phyloP scores from a whole-genome alignment of 2,329 filamentous ascomycete genomes.

The Metarhizium anisopliae region DNA sequence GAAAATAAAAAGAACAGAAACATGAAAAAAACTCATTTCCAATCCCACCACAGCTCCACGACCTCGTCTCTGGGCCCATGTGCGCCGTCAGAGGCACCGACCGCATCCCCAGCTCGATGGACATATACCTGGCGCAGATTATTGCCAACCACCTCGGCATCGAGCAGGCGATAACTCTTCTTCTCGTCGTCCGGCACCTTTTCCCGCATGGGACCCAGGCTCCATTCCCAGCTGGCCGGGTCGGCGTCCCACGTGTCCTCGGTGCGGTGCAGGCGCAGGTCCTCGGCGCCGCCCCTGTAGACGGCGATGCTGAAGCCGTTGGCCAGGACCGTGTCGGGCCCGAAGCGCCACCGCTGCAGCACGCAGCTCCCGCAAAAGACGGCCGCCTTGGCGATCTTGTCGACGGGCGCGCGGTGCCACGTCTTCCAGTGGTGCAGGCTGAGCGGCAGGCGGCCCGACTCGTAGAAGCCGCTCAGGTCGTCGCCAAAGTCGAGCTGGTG shows the following conservation, averaged over 20 bases:
- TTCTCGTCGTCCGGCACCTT: conserved; percentile 31
- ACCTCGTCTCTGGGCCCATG: conserved; percentile 31
- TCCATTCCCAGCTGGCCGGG: conserved; percentile 37
- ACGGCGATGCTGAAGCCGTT: conserved; percentile 50
- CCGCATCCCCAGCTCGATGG: conserved; percentile 25
- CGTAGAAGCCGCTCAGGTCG: conserved; percentile 51
- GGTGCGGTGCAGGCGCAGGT: conserved; percentile 33
- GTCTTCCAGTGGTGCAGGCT: conserved; percentile 57
- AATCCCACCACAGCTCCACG: conserved; percentile 39
- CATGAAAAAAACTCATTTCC: neutral
- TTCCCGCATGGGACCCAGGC: conserved; percentile 41
- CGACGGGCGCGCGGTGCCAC: conserved; percentile 40
- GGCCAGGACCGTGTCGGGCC: conserved; percentile 38
- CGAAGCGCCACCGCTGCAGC: conserved; percentile 45
- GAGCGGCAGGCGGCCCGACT: conserved; percentile 43
- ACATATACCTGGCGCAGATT: conserved; percentile 48
- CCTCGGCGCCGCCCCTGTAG: conserved; percentile 32
- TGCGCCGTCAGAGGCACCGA: conserved; percentile 22
- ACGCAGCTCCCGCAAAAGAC: conserved; percentile 49
- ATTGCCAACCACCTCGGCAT: conserved; percentile 32
- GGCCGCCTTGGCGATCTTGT: conserved; percentile 11
- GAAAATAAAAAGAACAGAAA: neutral
- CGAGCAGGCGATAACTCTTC: conserved; percentile 40
- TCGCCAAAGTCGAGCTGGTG: conserved; percentile 48
- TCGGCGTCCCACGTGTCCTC: conserved; percentile 47